Evolutionary conservation across 2,329 filamentous ascomycete genomes (phyloP).

Genomic region (Ophiostoma sp.): DNA sequence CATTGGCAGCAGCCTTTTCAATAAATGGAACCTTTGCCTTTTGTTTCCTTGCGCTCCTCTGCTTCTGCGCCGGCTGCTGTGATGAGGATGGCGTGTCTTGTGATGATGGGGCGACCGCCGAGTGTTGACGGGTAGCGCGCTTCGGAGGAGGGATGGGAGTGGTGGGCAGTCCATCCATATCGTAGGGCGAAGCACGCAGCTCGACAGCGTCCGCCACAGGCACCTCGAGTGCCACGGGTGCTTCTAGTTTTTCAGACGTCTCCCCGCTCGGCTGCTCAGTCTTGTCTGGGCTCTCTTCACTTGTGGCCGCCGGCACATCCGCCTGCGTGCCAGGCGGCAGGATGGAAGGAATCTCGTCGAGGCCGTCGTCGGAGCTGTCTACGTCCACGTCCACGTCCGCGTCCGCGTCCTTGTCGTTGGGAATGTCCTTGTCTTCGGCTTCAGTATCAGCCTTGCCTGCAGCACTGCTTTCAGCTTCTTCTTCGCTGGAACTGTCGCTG

Average conservation of each 20-base stretch:
- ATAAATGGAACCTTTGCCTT: conserved; percentile 2
- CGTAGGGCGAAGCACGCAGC: background rate
- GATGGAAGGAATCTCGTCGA: conserved; percentile 21
- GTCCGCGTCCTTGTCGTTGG: background rate
- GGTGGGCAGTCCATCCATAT: background rate
- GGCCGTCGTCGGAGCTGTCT: conserved; percentile 21
- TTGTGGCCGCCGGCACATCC: background rate
- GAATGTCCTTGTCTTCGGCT: too few species aligned
- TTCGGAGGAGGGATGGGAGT: background rate
- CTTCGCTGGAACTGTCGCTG: background rate
- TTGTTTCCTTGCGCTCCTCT: background rate
- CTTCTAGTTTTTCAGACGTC: background rate
- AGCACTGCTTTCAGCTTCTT: background rate
- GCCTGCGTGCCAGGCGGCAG: conserved; percentile 10
- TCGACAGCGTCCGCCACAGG: background rate
- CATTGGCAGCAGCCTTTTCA: background rate
- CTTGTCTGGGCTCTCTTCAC: background rate
- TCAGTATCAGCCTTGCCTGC: background rate
- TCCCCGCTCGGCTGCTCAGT: background rate
- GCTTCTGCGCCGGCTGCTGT: background rate
- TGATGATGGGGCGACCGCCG: conserved; percentile 1
- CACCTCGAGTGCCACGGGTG: background rate
- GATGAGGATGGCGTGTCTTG: conserved; percentile 3
- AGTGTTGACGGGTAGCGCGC: background rate
- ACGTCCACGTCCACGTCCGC: background rate